Evolutionary conservation across 1,284 basidiomycete genomes (phyloP), one percentile per base, ranked within the genome.

Genomic region (Rhodofomes roseus): DNA sequence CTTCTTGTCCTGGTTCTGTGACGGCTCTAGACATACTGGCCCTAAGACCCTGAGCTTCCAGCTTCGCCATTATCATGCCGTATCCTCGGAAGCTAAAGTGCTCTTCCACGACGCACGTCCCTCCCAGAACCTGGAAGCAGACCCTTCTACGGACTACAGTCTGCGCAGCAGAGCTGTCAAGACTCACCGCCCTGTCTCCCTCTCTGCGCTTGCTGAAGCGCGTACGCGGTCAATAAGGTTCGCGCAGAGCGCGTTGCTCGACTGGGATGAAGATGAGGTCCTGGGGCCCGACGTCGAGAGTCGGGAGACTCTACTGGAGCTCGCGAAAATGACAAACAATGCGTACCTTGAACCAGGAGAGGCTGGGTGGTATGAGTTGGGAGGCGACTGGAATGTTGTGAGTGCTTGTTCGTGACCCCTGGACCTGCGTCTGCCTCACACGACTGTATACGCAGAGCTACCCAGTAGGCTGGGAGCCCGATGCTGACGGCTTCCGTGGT

Each of bases 311-410:
- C 75, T 99, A 23, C 79, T 92, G 14, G 78, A 86, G 29, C 81
- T 99, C 41, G 96, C 95, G 22, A 97, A 95, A 81, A 98, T 99
- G 93, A 86, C 93, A 29, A 91, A 87, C 66, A 93, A 97, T 70
- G 95, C 97, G 36, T 98, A 98, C 75, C 74, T 89, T 6, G 71
- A 78, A 8, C 82, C 81, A 0, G 79, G 79, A 18, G 84, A 87
- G 58, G 65, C 74, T 2, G 83, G 76, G 8, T 98, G 95, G 95
- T 96, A 92, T 72, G 86, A 92, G 44, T 71, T 95, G 23, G 81
- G 76, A 2, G 78, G 77, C 0, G 71, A 80, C 6, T 95, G 88
- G 89, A 86, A 84, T 67, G 72, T 72, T 22, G 89, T 92, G 65
- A 72, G 81, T 75, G 14, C 16, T 64, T 25, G 29, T 40, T 43